These are phyloP conservation scores for Dactylellina haptotyla DNA, from an alignment of 2,329 filamentous ascomycete genomes.

Conservation along the genomic window DNA sequence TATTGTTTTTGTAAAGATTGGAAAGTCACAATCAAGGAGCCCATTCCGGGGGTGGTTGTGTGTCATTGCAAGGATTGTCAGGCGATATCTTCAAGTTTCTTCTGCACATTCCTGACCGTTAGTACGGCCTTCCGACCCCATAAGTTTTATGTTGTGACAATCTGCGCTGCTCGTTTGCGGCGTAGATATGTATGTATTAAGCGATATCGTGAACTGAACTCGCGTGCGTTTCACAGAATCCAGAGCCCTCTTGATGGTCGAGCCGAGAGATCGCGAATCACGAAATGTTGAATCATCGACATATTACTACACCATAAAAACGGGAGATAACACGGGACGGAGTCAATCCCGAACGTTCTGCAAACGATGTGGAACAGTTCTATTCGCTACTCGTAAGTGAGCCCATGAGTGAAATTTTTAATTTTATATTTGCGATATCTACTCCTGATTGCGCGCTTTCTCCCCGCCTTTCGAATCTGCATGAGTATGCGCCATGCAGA, in stretches of 20 bases:
- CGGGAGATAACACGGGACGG: constrained; percentile 47
- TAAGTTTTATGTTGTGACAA: constrained; percentile 7
- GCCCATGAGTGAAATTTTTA: too few species aligned
- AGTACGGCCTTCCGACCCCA: constrained; percentile 48
- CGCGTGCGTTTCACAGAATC: constrained; percentile 37
- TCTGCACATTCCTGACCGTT: constrained; percentile 54
- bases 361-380: constrained; percentile 51
- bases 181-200: not conserved
- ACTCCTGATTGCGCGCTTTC: constrained; percentile 11
- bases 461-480: constrained; percentile 6
- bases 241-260: constrained; percentile 46
- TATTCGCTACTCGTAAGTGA: constrained; percentile 55
- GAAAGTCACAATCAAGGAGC: constrained; percentile 53
- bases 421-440: constrained; percentile 8
- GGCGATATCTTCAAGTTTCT: constrained; percentile 55
- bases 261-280: constrained; percentile 45
- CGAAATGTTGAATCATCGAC: constrained; percentile 51
- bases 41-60: constrained; percentile 50
- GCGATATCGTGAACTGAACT: constrained; percentile 19
- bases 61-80: constrained; percentile 55
- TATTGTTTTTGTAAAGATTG: constrained; percentile 53
- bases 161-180: constrained; percentile 15
- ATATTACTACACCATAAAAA: constrained; percentile 53
- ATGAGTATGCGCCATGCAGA: constrained; percentile 13
- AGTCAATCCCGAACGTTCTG: constrained; percentile 54